Evolutionary conservation across 2,329 filamentous ascomycete genomes (phyloP).

Genomic region (Chaetothyriales sp.): DNA sequence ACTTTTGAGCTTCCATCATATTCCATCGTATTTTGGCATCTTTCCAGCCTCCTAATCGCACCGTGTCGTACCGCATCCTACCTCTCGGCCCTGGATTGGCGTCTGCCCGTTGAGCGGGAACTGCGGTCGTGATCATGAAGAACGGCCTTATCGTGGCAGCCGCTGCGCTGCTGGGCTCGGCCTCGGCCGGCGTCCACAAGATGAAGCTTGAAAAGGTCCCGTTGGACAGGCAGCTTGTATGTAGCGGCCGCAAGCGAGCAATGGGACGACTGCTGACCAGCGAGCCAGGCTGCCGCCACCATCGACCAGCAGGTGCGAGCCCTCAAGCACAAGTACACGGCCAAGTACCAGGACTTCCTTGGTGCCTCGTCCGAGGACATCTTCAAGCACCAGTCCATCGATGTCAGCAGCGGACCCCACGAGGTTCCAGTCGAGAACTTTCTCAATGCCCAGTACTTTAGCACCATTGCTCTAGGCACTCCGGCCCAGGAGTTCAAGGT

Average conservation of each 20-base stretch:
- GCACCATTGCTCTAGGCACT: conserved; percentile 82
- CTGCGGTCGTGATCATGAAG: conserved; percentile 54
- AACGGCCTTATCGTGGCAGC: conserved; percentile 63
- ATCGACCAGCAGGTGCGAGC: conserved; percentile 69
- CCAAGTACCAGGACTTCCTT: conserved; percentile 72
- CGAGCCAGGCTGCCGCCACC: conserved; percentile 53
- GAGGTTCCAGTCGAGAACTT: conserved; percentile 90
- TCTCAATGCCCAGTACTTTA: conserved; percentile 98
- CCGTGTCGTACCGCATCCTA: no score
- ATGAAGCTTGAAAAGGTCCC: conserved; percentile 97
- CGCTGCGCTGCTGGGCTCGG: conserved; percentile 67
- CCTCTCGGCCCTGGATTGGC: not conserved
- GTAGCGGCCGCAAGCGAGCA: conserved; percentile 26
- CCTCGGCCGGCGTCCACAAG: conserved; percentile 79
- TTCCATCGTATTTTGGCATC: not conserved
- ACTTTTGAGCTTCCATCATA: no score
- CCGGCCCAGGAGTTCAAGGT: conserved; percentile 96
- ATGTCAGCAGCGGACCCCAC: conserved; percentile 51
- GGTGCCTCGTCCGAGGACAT: conserved; percentile 64
- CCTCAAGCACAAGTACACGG: conserved; percentile 78
- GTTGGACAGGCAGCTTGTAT: conserved; percentile 78
- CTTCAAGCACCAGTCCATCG: conserved; percentile 61
- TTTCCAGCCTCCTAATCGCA: not conserved
- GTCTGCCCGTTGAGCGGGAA: not conserved
- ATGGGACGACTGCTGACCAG: conserved; percentile 1